Percentiles rank a stretch among this genome's conserved stretches.
Conservation (phyloP, 2,329 filamentous ascomycete genomes). For the Akanthomyces muscarius region DNA sequence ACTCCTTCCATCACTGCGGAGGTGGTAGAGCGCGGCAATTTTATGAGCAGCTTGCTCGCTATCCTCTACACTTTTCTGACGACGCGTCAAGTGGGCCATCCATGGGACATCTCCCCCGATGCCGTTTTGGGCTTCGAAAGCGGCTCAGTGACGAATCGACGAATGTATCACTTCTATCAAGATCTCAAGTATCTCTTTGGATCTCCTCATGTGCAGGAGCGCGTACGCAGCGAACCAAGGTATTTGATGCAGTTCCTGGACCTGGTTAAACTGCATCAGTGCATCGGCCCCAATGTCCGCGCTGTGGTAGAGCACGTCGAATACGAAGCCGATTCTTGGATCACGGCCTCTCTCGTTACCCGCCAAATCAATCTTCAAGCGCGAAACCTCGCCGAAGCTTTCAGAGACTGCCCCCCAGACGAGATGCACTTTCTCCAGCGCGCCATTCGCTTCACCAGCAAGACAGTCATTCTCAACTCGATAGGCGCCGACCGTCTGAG, state of each 20-base stretch:
- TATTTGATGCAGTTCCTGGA: conserved; percentile 95
- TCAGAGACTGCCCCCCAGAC: conserved; percentile 63
- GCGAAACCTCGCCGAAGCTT: conserved; percentile 82
- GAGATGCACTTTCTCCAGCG: conserved; percentile 62
- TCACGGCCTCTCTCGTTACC: conserved; percentile 89
- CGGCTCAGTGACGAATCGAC: conserved; percentile 87
- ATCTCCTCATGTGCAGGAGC: conserved; percentile 82
- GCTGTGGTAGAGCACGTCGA: conserved; percentile 95
- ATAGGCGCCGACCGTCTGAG: conserved; percentile 82
- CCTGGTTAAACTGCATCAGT: conserved; percentile 91
- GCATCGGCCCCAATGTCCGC: conserved; percentile 88
- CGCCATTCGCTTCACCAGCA: conserved; percentile 71
- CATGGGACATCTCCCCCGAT: conserved; percentile 79
- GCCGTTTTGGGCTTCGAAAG: conserved; percentile 90
- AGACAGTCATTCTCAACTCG: conserved; percentile 83
- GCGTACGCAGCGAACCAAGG: conserved; percentile 74
- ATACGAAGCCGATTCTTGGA: conserved; percentile 98
- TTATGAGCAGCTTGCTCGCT: conserved; percentile 89
- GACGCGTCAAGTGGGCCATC: conserved; percentile 90
- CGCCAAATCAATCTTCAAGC: conserved; percentile 92
- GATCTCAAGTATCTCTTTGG: conserved; percentile 89
- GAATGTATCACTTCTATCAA: conserved; percentile 97
- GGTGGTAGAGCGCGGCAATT: conserved; percentile 91
- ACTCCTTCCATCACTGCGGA: conserved; percentile 96
- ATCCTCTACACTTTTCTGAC: conserved; percentile 98